These are phyloP conservation scores for Yamadazyma sp. DNA, from an alignment of 1,139 yeast species.

Conservation along the genomic window DNA sequence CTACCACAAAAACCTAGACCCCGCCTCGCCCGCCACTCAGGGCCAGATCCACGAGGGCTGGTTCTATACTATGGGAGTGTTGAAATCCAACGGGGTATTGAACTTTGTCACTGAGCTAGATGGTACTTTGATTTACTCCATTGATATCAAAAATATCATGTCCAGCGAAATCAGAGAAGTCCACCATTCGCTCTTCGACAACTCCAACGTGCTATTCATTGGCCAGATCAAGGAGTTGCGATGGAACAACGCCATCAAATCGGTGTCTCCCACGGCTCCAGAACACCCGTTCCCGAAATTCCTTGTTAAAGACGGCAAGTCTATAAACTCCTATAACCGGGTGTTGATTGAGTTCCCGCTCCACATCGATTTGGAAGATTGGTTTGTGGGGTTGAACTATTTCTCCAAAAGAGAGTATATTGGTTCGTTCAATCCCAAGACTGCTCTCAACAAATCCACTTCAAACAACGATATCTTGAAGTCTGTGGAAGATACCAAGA, in stretches of 20 bases:
- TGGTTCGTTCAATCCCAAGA: conserved; percentile 31
- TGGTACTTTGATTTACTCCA: conserved; percentile 62
- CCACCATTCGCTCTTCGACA: conserved; percentile 67
- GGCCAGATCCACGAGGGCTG: conserved; percentile 53
- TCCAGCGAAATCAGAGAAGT: conserved; percentile 69
- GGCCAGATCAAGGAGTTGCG: conserved; percentile 59
- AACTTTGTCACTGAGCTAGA: conserved; percentile 65
- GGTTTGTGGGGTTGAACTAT: conserved; percentile 74
- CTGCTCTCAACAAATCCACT: conserved; percentile 20
- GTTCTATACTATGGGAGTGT: conserved; percentile 75
- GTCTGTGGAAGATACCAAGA: conserved; percentile 7
- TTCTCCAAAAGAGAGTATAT: conserved; percentile 64
- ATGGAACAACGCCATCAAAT: conserved; percentile 38
- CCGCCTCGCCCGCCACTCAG: conserved; percentile 12
- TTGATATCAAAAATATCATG: conserved; percentile 56
- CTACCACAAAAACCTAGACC: conserved; percentile 26
- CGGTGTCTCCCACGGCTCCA: conserved; percentile 25
- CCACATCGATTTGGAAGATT: conserved; percentile 75
- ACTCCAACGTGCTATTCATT: conserved; percentile 55
- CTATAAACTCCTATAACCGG: conserved; percentile 35
- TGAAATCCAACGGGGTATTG: conserved; percentile 65
- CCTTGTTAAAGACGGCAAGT: conserved; percentile 35
- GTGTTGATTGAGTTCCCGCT: conserved; percentile 64
- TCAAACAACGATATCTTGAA: conserved; percentile 12
- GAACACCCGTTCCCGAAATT: conserved; percentile 25